phyloP scores from a whole-genome alignment of 2,329 filamentous ascomycete species.

The Trichoderma harzianum region DNA sequence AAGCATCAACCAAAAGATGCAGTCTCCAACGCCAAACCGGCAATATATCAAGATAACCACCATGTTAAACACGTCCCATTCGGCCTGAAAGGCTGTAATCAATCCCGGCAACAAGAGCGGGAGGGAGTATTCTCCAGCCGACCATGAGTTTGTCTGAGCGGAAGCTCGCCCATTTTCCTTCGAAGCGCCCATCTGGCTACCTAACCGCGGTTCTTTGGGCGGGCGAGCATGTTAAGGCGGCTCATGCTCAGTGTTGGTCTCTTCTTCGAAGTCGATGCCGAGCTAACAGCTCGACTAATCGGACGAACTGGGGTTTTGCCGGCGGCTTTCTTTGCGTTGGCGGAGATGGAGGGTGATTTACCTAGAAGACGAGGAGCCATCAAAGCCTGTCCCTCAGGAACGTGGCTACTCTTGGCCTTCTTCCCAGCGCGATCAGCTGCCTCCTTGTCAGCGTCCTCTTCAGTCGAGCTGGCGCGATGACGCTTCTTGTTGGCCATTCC shows the following conservation, averaged over 20 bases:
- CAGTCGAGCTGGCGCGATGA: constrained; percentile 54
- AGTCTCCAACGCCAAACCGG: not conserved
- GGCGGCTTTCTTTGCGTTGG: constrained; percentile 34
- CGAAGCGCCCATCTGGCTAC: constrained; percentile 7
- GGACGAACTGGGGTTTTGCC: constrained; percentile 24
- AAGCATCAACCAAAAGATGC: not conserved
- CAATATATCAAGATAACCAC: not conserved
- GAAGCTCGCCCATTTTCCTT: not conserved
- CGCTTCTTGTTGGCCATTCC: constrained; percentile 66
- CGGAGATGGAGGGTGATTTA: constrained; percentile 33
- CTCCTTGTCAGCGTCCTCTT: constrained; percentile 51
- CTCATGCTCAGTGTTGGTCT: constrained; percentile 52
- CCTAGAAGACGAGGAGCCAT: constrained; percentile 46
- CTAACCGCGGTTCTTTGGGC: constrained; percentile 55
- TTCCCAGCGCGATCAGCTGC: constrained; percentile 51
- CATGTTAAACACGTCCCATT: not conserved
- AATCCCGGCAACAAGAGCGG: not conserved
- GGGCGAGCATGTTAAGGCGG: constrained; percentile 59
- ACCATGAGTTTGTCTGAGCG: not conserved
- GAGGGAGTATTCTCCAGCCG: not conserved
- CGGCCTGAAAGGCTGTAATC: not conserved
- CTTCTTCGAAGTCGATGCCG: constrained; percentile 51
- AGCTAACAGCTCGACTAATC: constrained; percentile 13
- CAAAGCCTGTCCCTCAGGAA: constrained; percentile 51
- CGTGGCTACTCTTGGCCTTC: constrained; percentile 53